phyloP scores from a whole-genome alignment of 805 yeast species.

The Isabelozyma gotoi region DNA sequence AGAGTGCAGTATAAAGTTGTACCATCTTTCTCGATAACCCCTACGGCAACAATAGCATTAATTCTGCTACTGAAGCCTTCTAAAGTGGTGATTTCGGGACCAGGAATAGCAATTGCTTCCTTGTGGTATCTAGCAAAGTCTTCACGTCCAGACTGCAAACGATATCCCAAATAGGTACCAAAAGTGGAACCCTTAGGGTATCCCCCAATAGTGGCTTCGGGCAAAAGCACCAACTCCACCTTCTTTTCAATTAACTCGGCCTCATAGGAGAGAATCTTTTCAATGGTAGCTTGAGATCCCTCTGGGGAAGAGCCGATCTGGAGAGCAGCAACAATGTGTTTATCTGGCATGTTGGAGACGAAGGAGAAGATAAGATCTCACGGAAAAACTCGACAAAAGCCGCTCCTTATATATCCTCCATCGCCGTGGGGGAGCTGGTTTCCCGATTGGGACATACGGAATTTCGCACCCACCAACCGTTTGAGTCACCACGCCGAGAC shows the following conservation, averaged over 20 bases:
- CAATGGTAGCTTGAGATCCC: conserved; percentile 36
- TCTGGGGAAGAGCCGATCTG: conserved; percentile 41
- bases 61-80: conserved; percentile 31
- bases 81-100: conserved; percentile 31
- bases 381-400: background rate
- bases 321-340: conserved; percentile 39
- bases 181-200: conserved; percentile 46
- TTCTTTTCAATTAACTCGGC: conserved; percentile 27
- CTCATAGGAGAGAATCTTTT: conserved; percentile 38
- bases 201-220: conserved; percentile 48
- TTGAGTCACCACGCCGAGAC: too few species aligned
- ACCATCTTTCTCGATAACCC: conserved; percentile 38
- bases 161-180: conserved; percentile 43
- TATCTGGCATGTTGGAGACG: conserved; percentile 4
- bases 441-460: too few species aligned
- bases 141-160: conserved; percentile 41
- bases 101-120: conserved; percentile 34
- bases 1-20: conserved; percentile 41
- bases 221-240: conserved; percentile 41
- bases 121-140: conserved; percentile 35
- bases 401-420: background rate
- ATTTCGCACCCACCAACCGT: too few species aligned
- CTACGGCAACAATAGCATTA: conserved; percentile 35
- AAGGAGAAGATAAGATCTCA: background rate
- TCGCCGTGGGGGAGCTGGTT: background rate